These are phyloP conservation scores for Aspergillus pseudonomiae DNA, from an alignment of 2,329 filamentous ascomycete genomes.

Conservation along the genomic window DNA sequence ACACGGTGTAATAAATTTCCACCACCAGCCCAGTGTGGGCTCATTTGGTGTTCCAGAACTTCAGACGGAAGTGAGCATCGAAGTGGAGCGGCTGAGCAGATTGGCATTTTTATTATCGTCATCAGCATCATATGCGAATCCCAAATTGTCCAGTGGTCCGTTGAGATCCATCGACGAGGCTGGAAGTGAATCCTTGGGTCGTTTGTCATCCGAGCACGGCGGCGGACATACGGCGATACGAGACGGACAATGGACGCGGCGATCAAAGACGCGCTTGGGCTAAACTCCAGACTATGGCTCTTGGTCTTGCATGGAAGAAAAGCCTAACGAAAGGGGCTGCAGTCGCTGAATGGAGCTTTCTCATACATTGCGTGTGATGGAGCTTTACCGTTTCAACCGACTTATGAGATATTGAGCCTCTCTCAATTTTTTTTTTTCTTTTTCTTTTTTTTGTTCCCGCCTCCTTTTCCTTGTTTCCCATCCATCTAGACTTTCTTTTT, in stretches of 20 bases:
- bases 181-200: constrained; percentile 18
- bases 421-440: neutral
- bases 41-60: constrained; percentile 19
- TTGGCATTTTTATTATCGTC: constrained; percentile 10
- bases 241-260: constrained; percentile 14
- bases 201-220: constrained; percentile 17
- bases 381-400: constrained; percentile 4
- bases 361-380: neutral
- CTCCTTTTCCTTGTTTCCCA: neutral
- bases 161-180: constrained; percentile 12
- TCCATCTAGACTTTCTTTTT: neutral
- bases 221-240: constrained; percentile 13
- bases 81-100: constrained; percentile 15
- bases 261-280: constrained; percentile 10
- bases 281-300: constrained; percentile 3
- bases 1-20: constrained; percentile 16
- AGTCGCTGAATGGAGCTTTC: neutral
- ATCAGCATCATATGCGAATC: neutral
- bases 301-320: neutral
- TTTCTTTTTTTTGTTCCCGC: neutral
- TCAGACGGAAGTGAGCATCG: constrained; percentile 2
- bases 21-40: constrained; percentile 3
- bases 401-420: constrained; percentile 3
- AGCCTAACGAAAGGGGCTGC: neutral
- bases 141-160: constrained; percentile 10